Percentiles rank a stretch among this genome's conserved stretches.
Evolutionary conservation across 78 protist genomes (phyloP).

Genomic region (Monocercomonoides exilis): DNA sequence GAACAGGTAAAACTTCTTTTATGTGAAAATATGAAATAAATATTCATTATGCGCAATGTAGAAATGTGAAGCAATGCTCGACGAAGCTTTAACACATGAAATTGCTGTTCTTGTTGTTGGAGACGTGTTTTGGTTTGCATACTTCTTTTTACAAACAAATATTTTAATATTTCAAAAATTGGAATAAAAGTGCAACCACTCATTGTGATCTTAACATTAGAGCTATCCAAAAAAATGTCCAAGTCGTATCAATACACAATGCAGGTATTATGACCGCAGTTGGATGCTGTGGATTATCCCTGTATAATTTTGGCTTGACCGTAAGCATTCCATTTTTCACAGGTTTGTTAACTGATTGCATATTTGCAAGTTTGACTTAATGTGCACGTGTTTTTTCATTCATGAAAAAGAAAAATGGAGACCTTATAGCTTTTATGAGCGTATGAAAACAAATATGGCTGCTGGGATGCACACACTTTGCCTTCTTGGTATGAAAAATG

Average conservation of each 20-base stretch:
- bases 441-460: slow-evolving; percentile 51
- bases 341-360: background rate
- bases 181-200: background rate
- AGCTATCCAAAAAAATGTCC: slow-evolving; percentile 63
- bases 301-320: slow-evolving; percentile 92
- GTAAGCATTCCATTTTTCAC: slow-evolving; percentile 80
- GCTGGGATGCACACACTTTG: slow-evolving; percentile 92
- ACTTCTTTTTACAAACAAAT: background rate
- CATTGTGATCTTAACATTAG: slow-evolving; percentile 29
- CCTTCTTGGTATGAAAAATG: slow-evolving; percentile 48
- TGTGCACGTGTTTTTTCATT: background rate
- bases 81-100: slow-evolving; percentile 37
- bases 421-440: slow-evolving; percentile 86
- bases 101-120: slow-evolving; percentile 96
- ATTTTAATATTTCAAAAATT: background rate
- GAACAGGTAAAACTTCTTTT: background rate
- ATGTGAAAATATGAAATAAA: background rate
- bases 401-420: slow-evolving; percentile 57
- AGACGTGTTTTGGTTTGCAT: slow-evolving; percentile 82
- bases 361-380: background rate
- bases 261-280: slow-evolving; percentile 97
- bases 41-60: background rate
- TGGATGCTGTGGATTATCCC: slow-evolving; percentile 91
- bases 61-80: slow-evolving; percentile 71
- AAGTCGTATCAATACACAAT: slow-evolving; percentile 81